These are phyloP conservation scores for Xylaria scruposa DNA, from an alignment of 495 filamentous ascomycete genomes.

Conservation along the genomic window DNA sequence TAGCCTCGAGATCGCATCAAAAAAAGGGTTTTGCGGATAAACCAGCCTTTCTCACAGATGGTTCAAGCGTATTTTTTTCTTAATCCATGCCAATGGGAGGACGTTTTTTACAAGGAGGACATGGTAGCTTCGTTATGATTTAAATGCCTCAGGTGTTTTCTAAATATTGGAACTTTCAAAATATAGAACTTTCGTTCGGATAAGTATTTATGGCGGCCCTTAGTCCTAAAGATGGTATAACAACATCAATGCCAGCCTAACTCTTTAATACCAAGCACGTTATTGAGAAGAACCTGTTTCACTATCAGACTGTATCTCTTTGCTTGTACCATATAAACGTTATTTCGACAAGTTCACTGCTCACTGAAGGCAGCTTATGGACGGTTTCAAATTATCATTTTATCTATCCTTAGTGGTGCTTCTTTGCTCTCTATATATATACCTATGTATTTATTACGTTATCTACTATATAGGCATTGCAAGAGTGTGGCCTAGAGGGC, in stretches of 20 bases:
- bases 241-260: neutral
- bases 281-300: neutral
- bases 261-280: neutral
- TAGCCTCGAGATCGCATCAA: too few species aligned
- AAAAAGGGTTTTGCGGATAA: too few species aligned
- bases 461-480: neutral
- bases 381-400: neutral
- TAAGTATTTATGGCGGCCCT: neutral
- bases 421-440: neutral
- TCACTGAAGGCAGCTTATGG: neutral
- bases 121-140: neutral
- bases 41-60: too few species aligned
- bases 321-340: neutral
- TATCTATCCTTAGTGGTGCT: slow-evolving; percentile 2
- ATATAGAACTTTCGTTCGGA: neutral
- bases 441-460: neutral
- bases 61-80: neutral
- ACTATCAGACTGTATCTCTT: neutral
- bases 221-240: neutral
- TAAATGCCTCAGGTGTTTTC: neutral
- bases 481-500: neutral
- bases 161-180: neutral
- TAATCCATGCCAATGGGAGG: neutral
- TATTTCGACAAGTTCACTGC: neutral
- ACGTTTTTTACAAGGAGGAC: neutral